phyloP scores from a whole-genome alignment of 1,139 yeast genomes.

The Saccharomyces hybrid region DNA sequence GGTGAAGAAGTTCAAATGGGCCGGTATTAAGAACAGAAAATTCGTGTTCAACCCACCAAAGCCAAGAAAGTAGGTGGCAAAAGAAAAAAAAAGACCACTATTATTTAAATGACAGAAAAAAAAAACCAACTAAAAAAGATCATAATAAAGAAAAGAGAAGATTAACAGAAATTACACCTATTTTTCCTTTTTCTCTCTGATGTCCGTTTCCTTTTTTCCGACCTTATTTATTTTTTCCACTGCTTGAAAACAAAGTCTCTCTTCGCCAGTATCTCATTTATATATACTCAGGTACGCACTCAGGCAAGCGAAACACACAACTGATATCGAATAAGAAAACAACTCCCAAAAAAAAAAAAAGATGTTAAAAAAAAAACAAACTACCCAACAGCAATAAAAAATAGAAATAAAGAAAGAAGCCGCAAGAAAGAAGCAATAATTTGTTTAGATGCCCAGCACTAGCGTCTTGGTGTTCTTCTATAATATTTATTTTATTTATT shows the following conservation, averaged over 20 bases:
- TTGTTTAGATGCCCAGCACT: neutral
- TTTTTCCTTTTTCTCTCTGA: neutral
- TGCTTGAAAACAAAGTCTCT: neutral
- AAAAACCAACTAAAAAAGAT: neutral
- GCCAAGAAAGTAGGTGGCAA: constrained; percentile 14
- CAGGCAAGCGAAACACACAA: neutral
- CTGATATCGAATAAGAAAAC: neutral
- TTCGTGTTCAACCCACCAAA: constrained; percentile 87
- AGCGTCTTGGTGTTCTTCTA: neutral
- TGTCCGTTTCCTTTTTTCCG: neutral
- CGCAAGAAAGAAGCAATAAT: neutral
- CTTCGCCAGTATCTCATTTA: neutral
- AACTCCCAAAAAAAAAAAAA: neutral
- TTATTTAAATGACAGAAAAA: constrained; percentile 1
- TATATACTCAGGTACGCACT: neutral
- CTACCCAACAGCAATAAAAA: neutral
- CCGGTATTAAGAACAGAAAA: constrained; percentile 92
- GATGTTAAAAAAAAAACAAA: neutral
- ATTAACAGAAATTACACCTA: neutral
- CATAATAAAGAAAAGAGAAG: neutral
- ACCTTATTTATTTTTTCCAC: neutral
- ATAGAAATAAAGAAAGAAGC: neutral
- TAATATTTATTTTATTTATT: neutral
- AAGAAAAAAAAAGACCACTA: neutral
- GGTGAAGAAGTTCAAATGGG: constrained; percentile 98